phyloP scores from a whole-genome alignment of 768 basidiomycete genomes.

The Lentinus brumalis region DNA sequence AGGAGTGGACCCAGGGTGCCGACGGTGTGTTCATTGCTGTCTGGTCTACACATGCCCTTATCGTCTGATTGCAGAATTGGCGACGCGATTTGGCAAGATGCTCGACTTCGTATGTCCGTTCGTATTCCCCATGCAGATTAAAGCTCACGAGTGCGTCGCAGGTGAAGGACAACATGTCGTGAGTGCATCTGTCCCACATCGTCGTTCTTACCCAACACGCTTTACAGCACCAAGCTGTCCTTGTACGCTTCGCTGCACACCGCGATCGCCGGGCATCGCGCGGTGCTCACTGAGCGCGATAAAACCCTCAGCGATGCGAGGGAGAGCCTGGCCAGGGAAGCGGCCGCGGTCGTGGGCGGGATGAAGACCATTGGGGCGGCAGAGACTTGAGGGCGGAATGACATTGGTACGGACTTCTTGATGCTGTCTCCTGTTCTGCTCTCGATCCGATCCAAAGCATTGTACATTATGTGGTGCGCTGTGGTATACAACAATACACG shows the following conservation, averaged over 20 bases:
- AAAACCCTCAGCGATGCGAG: constrained; percentile 35
- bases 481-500: constrained; percentile 1
- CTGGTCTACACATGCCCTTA: not conserved
- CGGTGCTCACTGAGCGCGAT: constrained; percentile 43
- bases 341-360: constrained; percentile 38
- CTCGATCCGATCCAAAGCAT: not conserved
- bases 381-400: not conserved
- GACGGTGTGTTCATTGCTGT: constrained; percentile 38
- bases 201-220: not conserved
- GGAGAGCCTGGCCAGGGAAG: constrained; percentile 43
- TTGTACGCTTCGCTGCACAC: constrained; percentile 47
- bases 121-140: not conserved
- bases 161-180: constrained; percentile 55
- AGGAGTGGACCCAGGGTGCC: constrained; percentile 58
- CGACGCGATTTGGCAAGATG: constrained; percentile 43
- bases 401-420: not conserved
- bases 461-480: not conserved
- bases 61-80: constrained; percentile 39
- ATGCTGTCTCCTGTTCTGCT: not conserved
- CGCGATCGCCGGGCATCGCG: constrained; percentile 43
- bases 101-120: constrained; percentile 49
- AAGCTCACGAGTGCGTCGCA: constrained; percentile 2
- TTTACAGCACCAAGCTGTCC: constrained; percentile 46
- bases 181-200: constrained; percentile 18
- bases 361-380: not conserved